Evolutionary conservation across 352 stramenopile genomes (phyloP), one percentile per base, ranked within the genome.

Genomic region (Aphanomyces cochlioides): DNA sequence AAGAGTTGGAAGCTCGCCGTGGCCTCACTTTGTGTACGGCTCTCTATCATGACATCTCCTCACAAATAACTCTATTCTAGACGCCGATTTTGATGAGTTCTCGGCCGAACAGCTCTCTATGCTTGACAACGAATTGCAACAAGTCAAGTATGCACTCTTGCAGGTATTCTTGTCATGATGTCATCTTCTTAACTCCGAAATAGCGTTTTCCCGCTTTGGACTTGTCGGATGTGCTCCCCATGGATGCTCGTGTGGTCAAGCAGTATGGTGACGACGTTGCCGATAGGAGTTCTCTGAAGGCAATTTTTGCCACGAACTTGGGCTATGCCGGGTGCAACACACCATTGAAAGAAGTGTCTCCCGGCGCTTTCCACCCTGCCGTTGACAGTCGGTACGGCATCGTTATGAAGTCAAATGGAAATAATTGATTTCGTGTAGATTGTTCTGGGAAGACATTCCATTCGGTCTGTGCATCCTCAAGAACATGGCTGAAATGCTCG

Each of bases 361-460:
- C 86, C 68, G 87, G 79, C 17, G 76, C 84, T 54, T 96, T 91
- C 72, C 85, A 90, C 19, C 90, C 90, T 38, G 90, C 89, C 15
- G 73, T 96, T 48, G 82, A 95, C 57, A 94, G 82, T 64, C 86
- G 77, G 59, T 73, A 66, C n/a, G n/a, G 28, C 4, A 19, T 57
- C 38, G 13, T 1, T 40, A 15, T 45, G 1, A 66, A 17, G 13
- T 21, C 12, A 1, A 61, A 17, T 54, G 15, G 10, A 40, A 12
- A 67, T 8, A 15, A 12, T 41, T 59, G 10, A 28, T 28, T 69
- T n/a, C 5, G 7, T 8, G 34, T 37, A 69, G 87, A 8, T 76
- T 97, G 43, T 97, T 97, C 77, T 97, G 90, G 90, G 90, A 97
- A 60, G 90, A 97, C 72, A 93, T 97, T 53, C 90, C 90, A 36